phyloP scores from a whole-genome alignment of 495 filamentous ascomycete genomes.

The Tuber brumale region DNA sequence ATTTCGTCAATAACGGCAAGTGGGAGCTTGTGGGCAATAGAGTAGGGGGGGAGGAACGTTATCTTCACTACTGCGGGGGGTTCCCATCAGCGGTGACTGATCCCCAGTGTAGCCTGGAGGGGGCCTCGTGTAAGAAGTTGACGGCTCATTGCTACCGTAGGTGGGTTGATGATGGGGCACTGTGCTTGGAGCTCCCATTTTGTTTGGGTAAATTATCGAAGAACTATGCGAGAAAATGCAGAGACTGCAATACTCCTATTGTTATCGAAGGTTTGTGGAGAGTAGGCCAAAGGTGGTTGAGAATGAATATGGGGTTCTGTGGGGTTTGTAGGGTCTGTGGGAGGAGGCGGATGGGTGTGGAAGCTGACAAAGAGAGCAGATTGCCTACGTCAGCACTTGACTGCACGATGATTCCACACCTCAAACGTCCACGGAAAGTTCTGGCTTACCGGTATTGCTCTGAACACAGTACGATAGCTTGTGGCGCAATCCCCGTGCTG shows the following conservation, averaged over 20 bases:
- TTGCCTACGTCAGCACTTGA: background rate
- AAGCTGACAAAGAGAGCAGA: background rate
- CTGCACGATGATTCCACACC: background rate
- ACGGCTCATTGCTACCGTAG: slow-evolving; percentile 35
- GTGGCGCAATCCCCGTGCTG: slow-evolving; percentile 1
- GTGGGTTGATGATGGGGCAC: slow-evolving; percentile 11
- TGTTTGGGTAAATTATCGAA: background rate
- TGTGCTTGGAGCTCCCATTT: slow-evolving; percentile 13
- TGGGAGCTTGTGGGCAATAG: background rate
- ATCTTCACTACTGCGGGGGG: slow-evolving; percentile 71
- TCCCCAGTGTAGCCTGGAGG: slow-evolving; percentile 74
- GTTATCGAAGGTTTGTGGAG: background rate
- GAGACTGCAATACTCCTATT: background rate
- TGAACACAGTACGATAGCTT: too few relatives aligned
- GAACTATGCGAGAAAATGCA: background rate
- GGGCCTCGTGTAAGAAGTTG: slow-evolving; percentile 64
- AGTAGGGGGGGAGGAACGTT: slow-evolving; percentile 46
- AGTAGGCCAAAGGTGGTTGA: background rate
- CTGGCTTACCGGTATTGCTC: background rate
- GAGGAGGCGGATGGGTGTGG: background rate
- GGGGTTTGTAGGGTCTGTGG: background rate
- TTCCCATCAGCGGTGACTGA: slow-evolving; percentile 51
- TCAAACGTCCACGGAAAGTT: background rate
- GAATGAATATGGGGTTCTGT: background rate
- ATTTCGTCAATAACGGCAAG: slow-evolving; percentile 33